Base-by-base conservation (phyloP, 495 filamentous ascomycete genomes). In the Trichoderma orchidacearum region DNA sequence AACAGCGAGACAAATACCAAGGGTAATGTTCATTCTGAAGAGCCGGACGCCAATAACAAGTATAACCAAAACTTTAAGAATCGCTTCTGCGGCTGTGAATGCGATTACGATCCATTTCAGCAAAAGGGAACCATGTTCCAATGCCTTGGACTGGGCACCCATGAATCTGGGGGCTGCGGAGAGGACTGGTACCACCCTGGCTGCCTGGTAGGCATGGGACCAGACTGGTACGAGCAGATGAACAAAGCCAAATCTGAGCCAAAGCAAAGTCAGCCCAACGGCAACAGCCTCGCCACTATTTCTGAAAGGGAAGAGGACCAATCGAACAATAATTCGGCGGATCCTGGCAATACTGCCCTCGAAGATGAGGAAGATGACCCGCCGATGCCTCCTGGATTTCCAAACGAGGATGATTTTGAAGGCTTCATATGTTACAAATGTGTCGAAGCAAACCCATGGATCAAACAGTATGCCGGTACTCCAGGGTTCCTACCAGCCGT, bases 41-140 rank as follows among this genome's bases (percentile, higher is more conserved):
- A 78, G 50, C 79, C 88, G 2, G 80, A 83, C 30, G 64, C 76
- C 8, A 84, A 79, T 53, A 96, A 96, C 76, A 81, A 79, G 61
- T 97, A 97, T 71, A 94, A 95, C 63, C 85, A 96, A 32, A 99
- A 99, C 69, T 97, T 92, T 61, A 80, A 80, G 61, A 96, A 96
- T 60, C 79, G 80, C 54, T 99, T 97, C 70, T 99, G 94, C 67
- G 88, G 86, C 12, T 99, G 94, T 64, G 81, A 78, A 28, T 82
- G 89, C 62, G 77, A 89, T 54, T 99, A 99, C 64, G 83, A 94
- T 63, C 80, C 90, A 0, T 73, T 89, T 36, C 73, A 84, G 64
- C 89, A 99, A 68, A 91, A 89, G 61, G 93, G 93, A 1, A 96
- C 90, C n/a, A 99, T 99, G 94, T 97, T 92, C 66, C 94, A 99